Conservation (phyloP, 805 yeast species). For the Starmerella kuoi region DNA sequence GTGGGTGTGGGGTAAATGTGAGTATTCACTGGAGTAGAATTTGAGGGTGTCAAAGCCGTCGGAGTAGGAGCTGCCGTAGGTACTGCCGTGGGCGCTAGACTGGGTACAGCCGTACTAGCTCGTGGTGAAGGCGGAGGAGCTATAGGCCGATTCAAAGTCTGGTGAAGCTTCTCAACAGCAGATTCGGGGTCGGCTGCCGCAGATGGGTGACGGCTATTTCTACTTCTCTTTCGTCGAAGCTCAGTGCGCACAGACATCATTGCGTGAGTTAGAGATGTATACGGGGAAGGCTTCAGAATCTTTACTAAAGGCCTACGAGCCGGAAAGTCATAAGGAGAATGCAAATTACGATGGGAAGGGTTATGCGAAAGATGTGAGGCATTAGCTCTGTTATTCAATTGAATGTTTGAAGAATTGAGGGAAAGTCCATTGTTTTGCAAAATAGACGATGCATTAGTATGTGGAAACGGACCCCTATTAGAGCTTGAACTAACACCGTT, state of each 20-base stretch:
- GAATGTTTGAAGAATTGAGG: not conserved
- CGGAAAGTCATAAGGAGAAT: not conserved
- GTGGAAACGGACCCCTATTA: not conserved
- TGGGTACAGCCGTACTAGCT: not conserved
- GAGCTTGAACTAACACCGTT: too few species aligned
- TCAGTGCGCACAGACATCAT: slow-evolving; percentile 13
- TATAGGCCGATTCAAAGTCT: slow-evolving; percentile 14
- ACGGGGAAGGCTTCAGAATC: slow-evolving; percentile 14
- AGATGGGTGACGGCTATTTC: not conserved
- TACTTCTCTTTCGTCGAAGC: not conserved
- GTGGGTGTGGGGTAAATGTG: slow-evolving; percentile 13
- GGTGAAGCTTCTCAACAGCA: slow-evolving; percentile 3
- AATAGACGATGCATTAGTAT: not conserved
- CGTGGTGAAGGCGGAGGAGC: slow-evolving; percentile 19
- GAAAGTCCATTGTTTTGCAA: too few species aligned
- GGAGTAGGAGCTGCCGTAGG: slow-evolving; percentile 7
- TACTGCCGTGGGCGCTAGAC: slow-evolving; percentile 7
- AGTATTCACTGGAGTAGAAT: not conserved
- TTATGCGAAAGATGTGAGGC: not conserved
- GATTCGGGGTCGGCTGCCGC: not conserved
- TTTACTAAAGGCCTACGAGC: slow-evolving; percentile 10
- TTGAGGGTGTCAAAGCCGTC: not conserved
- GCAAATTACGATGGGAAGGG: not conserved
- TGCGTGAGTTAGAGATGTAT: slow-evolving; percentile 11
- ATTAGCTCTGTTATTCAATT: not conserved